A percentile compares a stretch with the other conserved stretches of the same genome.
These are phyloP conservation scores for Mycocentrospora acerina DNA, from an alignment of 2,329 filamentous ascomycete genomes.

Conservation along the genomic window DNA sequence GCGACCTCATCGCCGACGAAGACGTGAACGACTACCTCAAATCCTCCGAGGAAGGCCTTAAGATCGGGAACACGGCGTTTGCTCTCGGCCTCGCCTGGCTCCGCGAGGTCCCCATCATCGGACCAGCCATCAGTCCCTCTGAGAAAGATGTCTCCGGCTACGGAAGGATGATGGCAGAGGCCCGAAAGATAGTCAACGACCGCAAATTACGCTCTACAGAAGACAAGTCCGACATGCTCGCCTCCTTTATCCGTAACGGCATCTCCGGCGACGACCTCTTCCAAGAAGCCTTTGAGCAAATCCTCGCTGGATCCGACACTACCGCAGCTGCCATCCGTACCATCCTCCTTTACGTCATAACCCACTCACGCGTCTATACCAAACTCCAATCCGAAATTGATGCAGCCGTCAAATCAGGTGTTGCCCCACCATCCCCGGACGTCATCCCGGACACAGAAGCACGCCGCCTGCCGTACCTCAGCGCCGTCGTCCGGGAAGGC, in stretches of 20 bases:
- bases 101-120: conserved; percentile 24
- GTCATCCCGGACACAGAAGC: conserved; percentile 54
- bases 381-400: conserved; percentile 53
- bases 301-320: conserved; percentile 60
- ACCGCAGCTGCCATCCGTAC: conserved; percentile 58
- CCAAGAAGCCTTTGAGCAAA: conserved; percentile 47
- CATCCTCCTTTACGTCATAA: conserved; percentile 56
- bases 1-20: conserved; percentile 52
- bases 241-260: conserved; percentile 52
- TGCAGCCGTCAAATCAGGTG: conserved; percentile 40
- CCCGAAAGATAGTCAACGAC: conserved; percentile 35
- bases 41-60: conserved; percentile 44
- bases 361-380: conserved; percentile 50
- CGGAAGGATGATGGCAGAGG: conserved; percentile 37
- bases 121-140: conserved; percentile 30
- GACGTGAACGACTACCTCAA: conserved; percentile 52
- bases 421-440: conserved; percentile 29
- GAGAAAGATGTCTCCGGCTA: conserved; percentile 40
- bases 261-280: conserved; percentile 45
- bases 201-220: conserved; percentile 49
- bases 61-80: conserved; percentile 29
- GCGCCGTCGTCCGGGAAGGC: conserved; percentile 51
- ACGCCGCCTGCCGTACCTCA: conserved; percentile 46
- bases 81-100: conserved; percentile 32
- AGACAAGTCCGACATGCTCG: conserved; percentile 55